Evolutionary conservation across 179 eudicot genomes (phyloP).

Genomic region (Camellia oleifera): DNA sequence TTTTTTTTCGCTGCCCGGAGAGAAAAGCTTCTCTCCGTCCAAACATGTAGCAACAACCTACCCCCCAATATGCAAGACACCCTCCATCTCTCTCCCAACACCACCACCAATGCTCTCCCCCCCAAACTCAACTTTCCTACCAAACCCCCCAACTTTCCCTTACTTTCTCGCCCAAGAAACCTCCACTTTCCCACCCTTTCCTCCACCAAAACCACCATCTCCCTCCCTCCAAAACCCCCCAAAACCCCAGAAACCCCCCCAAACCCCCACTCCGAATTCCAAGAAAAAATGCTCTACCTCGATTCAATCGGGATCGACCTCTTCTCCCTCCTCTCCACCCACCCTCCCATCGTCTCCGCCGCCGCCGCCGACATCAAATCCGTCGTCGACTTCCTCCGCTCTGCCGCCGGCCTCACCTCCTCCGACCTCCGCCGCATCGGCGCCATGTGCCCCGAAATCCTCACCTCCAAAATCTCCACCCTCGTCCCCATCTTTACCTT

Average conservation of each 20-base stretch:
- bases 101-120: slow-evolving; percentile 22
- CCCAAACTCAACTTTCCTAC: slow-evolving; percentile 21
- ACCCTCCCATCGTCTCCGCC: slow-evolving; percentile 38
- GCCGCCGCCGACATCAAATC: slow-evolving; percentile 44
- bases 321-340: slow-evolving; percentile 40
- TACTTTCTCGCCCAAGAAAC: slow-evolving; percentile 39
- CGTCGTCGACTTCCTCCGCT: slow-evolving; percentile 37
- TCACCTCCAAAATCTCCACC: slow-evolving; percentile 34
- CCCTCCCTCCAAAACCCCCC: slow-evolving; percentile 31
- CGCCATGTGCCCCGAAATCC: slow-evolving; percentile 71
- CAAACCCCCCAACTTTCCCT: slow-evolving; percentile 27
- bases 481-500: slow-evolving; percentile 62
- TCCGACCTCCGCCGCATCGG: slow-evolving; percentile 55
- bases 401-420: slow-evolving; percentile 45
- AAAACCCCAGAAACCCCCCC: slow-evolving; percentile 19
- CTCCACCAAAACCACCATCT: slow-evolving; percentile 20
- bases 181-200: slow-evolving; percentile 25
- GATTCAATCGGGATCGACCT: slow-evolving; percentile 85
- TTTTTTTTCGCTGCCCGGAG: background rate
- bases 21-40: background rate
- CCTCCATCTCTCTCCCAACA: slow-evolving; percentile 36
- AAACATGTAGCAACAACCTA: slow-evolving; percentile 20
- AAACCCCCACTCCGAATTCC: slow-evolving; percentile 34
- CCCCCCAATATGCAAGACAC: slow-evolving; percentile 45
- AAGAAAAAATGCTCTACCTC: slow-evolving; percentile 55